Conservation (phyloP, 345 rosid species). For the Eucalyptus fibrosa region DNA sequence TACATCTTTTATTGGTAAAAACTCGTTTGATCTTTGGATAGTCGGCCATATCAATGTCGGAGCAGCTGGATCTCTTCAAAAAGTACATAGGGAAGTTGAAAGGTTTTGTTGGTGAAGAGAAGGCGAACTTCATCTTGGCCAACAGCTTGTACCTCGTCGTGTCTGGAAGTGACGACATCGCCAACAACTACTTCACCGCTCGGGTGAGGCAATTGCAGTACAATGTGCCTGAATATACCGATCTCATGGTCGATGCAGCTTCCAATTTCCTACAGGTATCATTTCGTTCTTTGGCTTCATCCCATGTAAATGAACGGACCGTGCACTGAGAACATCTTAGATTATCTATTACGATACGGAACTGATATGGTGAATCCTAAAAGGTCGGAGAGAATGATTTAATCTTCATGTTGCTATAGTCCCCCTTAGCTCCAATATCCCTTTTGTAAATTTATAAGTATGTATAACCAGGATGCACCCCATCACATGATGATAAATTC, state of each 20-base stretch:
- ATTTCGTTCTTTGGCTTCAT: not conserved
- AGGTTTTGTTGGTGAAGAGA: slow-evolving; percentile 30
- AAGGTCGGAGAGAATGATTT: not conserved
- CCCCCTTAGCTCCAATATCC: not conserved
- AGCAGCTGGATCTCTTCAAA: slow-evolving; percentile 26
- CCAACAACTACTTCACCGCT: slow-evolving; percentile 26
- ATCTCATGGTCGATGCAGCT: slow-evolving; percentile 31
- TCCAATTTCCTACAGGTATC: slow-evolving; percentile 29
- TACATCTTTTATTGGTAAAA: not conserved
- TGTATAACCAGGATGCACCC: not conserved
- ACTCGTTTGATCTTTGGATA: not conserved
- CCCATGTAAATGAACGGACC: not conserved
- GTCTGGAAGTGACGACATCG: slow-evolving; percentile 56
- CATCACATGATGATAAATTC: not conserved
- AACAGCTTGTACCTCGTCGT: slow-evolving; percentile 25
- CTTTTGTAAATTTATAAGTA: not conserved
- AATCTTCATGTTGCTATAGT: not conserved
- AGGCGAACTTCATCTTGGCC: slow-evolving; percentile 18
- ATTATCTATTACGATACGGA: not conserved
- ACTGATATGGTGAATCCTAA: not conserved
- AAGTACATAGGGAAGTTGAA: slow-evolving; percentile 37
- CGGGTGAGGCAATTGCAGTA: slow-evolving; percentile 22
- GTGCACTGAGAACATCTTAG: not conserved
- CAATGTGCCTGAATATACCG: slow-evolving; percentile 22
- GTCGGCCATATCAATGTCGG: slow-evolving; percentile 29